Percentiles rank a stretch among this genome's conserved stretches.
phyloP scores from a whole-genome alignment of 1,284 basidiomycete genomes.

The Microstroma glucosiphilum region DNA sequence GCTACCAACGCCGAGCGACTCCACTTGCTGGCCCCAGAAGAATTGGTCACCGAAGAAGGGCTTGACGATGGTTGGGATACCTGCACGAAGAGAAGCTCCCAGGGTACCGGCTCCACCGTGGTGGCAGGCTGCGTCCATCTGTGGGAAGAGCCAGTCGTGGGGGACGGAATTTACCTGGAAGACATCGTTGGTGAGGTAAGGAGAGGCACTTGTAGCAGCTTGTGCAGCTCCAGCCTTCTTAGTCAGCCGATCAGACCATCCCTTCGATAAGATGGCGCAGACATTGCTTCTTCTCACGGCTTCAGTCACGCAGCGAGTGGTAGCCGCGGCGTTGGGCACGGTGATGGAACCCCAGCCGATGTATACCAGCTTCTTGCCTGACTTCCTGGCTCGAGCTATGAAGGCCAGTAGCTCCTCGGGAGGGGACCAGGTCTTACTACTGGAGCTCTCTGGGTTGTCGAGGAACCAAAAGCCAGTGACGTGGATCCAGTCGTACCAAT shows the following conservation, averaged over 20 bases:
- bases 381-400: conserved; percentile 67
- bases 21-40: conserved; percentile 88
- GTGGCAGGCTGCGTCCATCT: conserved; percentile 91
- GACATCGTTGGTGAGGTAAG: conserved; percentile 59
- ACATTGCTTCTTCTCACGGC: conserved; percentile 75
- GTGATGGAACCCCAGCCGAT: conserved; percentile 99
- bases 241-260: conserved; percentile 80
- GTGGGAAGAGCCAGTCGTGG: conserved; percentile 92
- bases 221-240: conserved; percentile 21
- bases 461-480: conserved; percentile 61
- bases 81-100: conserved; percentile 82
- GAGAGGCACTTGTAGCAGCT: conserved; percentile 46
- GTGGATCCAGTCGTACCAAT: conserved; percentile 98
- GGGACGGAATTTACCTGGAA: conserved; percentile 78
- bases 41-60: conserved; percentile 95
- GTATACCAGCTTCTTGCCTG: conserved; percentile 85
- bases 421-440: conserved; percentile 72
- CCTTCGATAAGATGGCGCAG: conserved; percentile 86
- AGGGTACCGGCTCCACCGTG: conserved; percentile 94
- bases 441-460: conserved; percentile 70
- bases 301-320: conserved; percentile 83
- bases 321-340: conserved; percentile 82
- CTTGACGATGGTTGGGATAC: conserved; percentile 88
- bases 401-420: conserved; percentile 73
- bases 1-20: conserved; percentile 81